Base-by-base conservation (phyloP, 202 grass and related monocot genomes). In the Hordeum pubiflorum region DNA sequence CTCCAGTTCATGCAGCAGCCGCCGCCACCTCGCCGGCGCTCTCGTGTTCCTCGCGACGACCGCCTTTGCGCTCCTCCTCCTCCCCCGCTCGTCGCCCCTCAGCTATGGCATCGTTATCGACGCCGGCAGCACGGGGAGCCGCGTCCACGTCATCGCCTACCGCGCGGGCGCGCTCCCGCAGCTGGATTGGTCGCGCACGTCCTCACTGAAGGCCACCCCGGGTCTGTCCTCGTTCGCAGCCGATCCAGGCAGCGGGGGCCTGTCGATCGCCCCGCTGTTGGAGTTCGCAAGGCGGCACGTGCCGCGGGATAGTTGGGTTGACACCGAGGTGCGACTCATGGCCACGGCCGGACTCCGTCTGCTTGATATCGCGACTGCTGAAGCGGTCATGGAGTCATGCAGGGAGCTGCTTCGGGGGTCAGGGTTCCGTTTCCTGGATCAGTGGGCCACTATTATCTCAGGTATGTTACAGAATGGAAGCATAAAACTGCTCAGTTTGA, bases 381-480 rank as follows among this genome's bases (percentile, higher is more conserved):
- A 93, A 68, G 81, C 84, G 32, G 62, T 97, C 44, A 32, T 97
- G 67, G 86, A 89, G 27, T 93, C 95, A 33, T 94, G 92, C 82
- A 91, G 92, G 85, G 78, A 84, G 29, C 37, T 93, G 67, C 81
- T 94, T 75, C 82, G 83, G 40, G 76, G 36, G 14, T 97, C 88
- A 1, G 84, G 76, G 0, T 93, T 97, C 85, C 72, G 32, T 10
- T 94, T 94, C 31, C 78, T 80, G 62, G 86, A 97, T 60, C 78
- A 91, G 57, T 94, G 95, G 90, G 88, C 95, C 52, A 84, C 69
- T 70, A 84, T 97, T 33, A 97, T 97, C 79, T 89, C 94, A 94
- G 94, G 94, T 86, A 94, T 78, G 76, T 72, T 64, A 31, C 72
- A 36, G 38, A 3, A 14, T 29, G 11, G 1, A 61, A 13, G 64